These are phyloP conservation scores for Rubia tinctorum DNA, from an alignment of 305 asterid species.

Conservation along the genomic window DNA sequence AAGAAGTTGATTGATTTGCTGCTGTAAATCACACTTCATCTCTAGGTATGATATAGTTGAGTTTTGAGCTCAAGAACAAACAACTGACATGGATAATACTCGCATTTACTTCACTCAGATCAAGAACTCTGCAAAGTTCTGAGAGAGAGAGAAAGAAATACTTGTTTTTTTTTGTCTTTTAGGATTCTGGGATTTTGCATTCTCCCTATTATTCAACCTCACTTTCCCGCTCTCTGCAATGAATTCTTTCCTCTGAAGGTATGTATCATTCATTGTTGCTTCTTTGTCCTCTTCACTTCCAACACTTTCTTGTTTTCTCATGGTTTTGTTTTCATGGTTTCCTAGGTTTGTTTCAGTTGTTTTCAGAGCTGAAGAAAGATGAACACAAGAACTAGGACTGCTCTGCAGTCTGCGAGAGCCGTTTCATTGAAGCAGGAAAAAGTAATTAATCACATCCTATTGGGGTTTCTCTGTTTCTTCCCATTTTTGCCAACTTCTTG, in stretches of 20 bases:
- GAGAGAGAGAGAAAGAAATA: conserved; percentile 17
- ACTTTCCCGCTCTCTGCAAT: conserved; percentile 32
- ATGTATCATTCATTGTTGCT: conserved; percentile 15
- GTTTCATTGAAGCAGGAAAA: conserved; percentile 36
- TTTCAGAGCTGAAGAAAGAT: conserved; percentile 33
- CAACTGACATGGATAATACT: conserved; percentile 24
- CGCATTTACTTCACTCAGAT: conserved; percentile 36
- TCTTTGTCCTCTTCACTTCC: conserved; percentile 17
- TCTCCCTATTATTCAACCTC: conserved; percentile 9
- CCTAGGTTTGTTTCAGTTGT: conserved; percentile 32
- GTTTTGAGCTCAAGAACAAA: conserved; percentile 10
- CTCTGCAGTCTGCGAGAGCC: conserved; percentile 45
- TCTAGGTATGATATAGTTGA: conserved; percentile 11
- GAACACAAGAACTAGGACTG: conserved; percentile 47
- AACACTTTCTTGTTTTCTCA: background rate
- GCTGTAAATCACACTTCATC: conserved; percentile 3
- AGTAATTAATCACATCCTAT: conserved; percentile 24
- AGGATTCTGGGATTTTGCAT: conserved; percentile 15
- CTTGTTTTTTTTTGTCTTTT: conserved; percentile 30
- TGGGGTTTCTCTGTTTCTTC: conserved; percentile 10
- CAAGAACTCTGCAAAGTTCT: conserved; percentile 38
- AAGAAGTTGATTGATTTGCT: background rate
- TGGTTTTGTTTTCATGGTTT: conserved; percentile 10
- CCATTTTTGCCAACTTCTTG: conserved; percentile 1
- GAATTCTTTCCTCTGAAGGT: conserved; percentile 41